Conservation (phyloP, 164 flowering plant species). For the Dillenia suffruticosa region DNA sequence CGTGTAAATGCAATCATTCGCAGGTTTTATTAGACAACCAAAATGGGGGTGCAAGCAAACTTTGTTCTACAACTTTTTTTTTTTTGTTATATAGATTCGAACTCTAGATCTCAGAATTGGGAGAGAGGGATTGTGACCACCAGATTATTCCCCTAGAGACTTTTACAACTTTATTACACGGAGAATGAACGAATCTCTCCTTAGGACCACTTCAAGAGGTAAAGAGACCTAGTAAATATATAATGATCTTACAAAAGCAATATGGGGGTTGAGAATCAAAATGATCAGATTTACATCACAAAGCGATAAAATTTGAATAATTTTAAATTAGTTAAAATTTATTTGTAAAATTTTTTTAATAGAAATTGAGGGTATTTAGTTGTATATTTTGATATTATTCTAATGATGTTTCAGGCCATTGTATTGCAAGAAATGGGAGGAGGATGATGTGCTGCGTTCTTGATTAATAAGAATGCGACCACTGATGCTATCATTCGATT, state of each 20-base stretch:
- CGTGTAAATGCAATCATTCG: no score
- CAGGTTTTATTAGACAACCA: slow-evolving; percentile 75
- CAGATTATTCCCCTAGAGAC: no score
- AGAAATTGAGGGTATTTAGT: no score
- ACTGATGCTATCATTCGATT: slow-evolving; percentile 28
- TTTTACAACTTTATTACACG: slow-evolving; percentile 52
- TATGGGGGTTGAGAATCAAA: not conserved
- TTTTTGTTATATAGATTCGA: no score
- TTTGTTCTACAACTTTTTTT: slow-evolving; percentile 37
- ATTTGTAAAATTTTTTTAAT: no score
- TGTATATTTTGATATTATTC: no score
- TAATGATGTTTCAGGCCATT: slow-evolving; percentile 44
- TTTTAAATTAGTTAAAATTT: not conserved
- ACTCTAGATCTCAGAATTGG: no score
- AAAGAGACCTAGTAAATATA: slow-evolving; percentile 15
- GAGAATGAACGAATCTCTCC: slow-evolving; percentile 18
- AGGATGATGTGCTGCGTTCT: slow-evolving; percentile 63
- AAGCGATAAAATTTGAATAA: not conserved
- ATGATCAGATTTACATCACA: not conserved
- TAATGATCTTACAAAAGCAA: no score
- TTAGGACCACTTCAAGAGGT: slow-evolving; percentile 51
- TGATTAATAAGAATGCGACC: slow-evolving; percentile 34
- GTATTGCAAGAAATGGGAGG: slow-evolving; percentile 33
- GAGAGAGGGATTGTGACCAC: no score
- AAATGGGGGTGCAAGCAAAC: slow-evolving; percentile 71